Evolutionary conservation across 106 monocot species (phyloP).

Genomic region (Allium cepa): DNA sequence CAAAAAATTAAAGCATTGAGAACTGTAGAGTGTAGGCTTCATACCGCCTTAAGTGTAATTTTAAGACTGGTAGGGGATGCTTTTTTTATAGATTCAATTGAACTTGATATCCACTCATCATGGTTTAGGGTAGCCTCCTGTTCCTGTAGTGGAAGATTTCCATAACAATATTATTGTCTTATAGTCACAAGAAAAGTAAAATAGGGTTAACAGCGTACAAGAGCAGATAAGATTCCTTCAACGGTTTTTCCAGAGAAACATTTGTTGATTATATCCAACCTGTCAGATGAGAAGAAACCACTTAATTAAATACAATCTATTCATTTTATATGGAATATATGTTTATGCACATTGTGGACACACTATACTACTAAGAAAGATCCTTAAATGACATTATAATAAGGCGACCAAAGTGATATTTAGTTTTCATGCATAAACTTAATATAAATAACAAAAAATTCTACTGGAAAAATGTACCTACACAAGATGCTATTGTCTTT

Average conservation of each 20-base stretch:
- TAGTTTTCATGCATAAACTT: no score
- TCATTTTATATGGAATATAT: no score
- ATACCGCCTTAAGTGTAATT: conserved; percentile 83
- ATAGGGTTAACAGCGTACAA: conserved; percentile 51
- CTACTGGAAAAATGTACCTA: not conserved
- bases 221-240: conserved; percentile 75
- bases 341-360: no score
- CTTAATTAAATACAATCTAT: no score
- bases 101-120: conserved; percentile 47
- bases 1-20: not conserved
- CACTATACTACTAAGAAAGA: no score
- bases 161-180: no score
- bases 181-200: not conserved
- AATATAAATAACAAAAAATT: no score
- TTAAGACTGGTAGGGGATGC: conserved; percentile 93
- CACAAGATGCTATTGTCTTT: conserved; percentile 51
- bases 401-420: no score
- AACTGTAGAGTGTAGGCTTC: not conserved
- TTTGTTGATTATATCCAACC: conserved; percentile 72
- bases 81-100: conserved; percentile 72
- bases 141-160: conserved; percentile 39
- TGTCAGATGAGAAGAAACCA: conserved; percentile 5
- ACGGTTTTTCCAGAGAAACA: conserved; percentile 86
- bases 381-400: no score
- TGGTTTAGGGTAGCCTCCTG: conserved; percentile 29